phyloP scores from a whole-genome alignment of 225 moss, liverwort and hornwort genomes.

The Thuidium tamariscinum region DNA sequence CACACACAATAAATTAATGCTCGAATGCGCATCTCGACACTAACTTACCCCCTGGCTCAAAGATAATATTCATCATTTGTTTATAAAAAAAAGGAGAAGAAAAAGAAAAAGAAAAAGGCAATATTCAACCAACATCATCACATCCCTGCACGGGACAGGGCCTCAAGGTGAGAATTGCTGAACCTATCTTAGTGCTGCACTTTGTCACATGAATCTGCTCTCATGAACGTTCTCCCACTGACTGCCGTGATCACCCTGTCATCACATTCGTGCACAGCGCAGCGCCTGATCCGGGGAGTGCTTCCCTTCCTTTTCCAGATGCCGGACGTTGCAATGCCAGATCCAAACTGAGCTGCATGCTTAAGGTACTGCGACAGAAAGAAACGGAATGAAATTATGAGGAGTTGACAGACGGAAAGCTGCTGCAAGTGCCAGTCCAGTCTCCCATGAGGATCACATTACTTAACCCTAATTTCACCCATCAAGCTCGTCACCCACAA shows the following conservation, averaged over 20 bases:
- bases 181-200: too few relatives aligned
- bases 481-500: too few relatives aligned
- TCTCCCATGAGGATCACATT: too few relatives aligned
- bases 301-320: neutral
- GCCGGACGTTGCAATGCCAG: neutral
- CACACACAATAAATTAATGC: neutral
- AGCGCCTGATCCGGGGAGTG: neutral
- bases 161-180: neutral
- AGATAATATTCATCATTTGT: too few relatives aligned
- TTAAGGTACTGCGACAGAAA: neutral
- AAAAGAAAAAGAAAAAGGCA: too few relatives aligned
- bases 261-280: neutral
- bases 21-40: neutral
- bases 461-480: neutral
- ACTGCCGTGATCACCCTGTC: neutral
- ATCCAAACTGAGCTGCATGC: neutral
- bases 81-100: too few relatives aligned
- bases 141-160: neutral
- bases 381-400: neutral
- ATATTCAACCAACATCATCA: neutral
- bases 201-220: neutral
- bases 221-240: neutral
- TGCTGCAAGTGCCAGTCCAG: neutral
- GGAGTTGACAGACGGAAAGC: neutral
- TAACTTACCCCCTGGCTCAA: neutral